Conservation (phyloP, 352 stramenopile genomes). For the Phytophthora sp. region DNA sequence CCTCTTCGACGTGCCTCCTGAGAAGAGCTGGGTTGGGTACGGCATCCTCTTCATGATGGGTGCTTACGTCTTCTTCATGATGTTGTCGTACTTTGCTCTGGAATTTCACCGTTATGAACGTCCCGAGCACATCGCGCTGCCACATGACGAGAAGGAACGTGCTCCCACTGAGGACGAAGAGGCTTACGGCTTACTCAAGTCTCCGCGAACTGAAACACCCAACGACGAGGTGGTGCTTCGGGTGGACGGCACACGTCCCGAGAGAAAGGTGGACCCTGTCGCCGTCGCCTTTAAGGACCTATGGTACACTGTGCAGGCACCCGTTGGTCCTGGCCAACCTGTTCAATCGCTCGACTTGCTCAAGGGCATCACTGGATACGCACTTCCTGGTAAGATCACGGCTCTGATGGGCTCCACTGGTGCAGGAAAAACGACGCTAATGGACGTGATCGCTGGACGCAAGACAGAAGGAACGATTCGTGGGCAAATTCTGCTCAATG, state of each 20-base stretch:
- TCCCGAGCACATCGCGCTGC: conserved; percentile 50
- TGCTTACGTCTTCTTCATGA: conserved; percentile 64
- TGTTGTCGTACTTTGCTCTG: conserved; percentile 52
- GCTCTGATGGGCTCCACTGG: conserved; percentile 78
- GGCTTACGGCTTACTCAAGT: conserved; percentile 36
- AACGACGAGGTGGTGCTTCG: conserved; percentile 35
- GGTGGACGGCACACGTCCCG: conserved; percentile 24
- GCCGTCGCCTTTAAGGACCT: conserved; percentile 64
- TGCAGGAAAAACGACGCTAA: conserved; percentile 94
- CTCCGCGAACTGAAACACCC: conserved; percentile 21
- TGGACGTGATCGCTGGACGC: conserved; percentile 94
- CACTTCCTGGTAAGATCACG: conserved; percentile 63
- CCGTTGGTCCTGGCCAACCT: conserved; percentile 39
- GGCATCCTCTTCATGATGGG: conserved; percentile 55
- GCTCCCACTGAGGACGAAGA: conserved; percentile 6
- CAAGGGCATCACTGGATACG: too few species aligned
- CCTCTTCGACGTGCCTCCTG: conserved; percentile 51
- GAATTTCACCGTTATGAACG: conserved; percentile 72
- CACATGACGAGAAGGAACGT: conserved; percentile 27
- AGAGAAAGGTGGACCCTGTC: conserved; percentile 45
- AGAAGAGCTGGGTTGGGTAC: conserved; percentile 51
- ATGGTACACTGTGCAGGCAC: conserved; percentile 60
- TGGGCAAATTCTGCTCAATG: conserved; percentile 75
- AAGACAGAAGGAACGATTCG: conserved; percentile 83
- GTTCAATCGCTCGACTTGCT: conserved; percentile 53